A percentile compares a stretch with the other conserved stretches of the same genome.
phyloP scores from a whole-genome alignment of 2,329 filamentous ascomycete genomes.

The Elsinoe australis region DNA sequence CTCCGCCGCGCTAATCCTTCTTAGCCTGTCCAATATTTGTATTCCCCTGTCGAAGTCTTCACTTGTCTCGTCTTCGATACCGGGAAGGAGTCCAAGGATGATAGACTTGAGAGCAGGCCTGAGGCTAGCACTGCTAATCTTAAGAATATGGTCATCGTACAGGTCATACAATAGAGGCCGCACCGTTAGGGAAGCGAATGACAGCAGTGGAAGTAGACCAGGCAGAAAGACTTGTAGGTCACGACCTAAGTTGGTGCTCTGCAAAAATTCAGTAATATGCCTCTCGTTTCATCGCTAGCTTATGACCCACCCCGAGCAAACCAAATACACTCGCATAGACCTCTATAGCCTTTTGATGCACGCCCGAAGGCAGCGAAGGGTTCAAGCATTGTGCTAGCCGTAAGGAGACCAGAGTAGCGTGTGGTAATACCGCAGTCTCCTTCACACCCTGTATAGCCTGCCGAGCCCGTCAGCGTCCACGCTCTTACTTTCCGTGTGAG shows the following conservation, averaged over 20 bases:
- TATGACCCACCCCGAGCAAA: conserved; percentile 59
- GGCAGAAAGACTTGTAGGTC: conserved; percentile 86
- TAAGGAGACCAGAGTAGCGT: conserved; percentile 76
- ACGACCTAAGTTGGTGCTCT: conserved; percentile 48
- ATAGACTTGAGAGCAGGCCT: conserved; percentile 86
- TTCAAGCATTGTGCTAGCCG: conserved; percentile 92
- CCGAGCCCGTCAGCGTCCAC: conserved; percentile 13
- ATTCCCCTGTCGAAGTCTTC: conserved; percentile 92
- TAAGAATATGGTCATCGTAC: conserved; percentile 71
- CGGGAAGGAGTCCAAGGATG: conserved; percentile 80
- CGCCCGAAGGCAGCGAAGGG: conserved; percentile 83
- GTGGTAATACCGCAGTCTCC: conserved; percentile 64
- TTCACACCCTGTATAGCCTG: conserved; percentile 69
- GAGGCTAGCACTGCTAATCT: conserved; percentile 61
- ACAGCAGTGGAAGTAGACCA: conserved; percentile 78
- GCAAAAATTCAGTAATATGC: conserved; percentile 16
- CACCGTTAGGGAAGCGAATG: conserved; percentile 89
- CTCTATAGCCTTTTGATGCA: conserved; percentile 94
- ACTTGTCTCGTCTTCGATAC: conserved; percentile 89
- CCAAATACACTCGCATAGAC: conserved; percentile 87
- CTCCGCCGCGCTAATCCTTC: conserved; percentile 48
- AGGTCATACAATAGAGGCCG: conserved; percentile 78
- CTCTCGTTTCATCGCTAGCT: background rate
- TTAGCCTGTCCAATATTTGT: conserved; percentile 69
- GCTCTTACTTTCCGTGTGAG: background rate